phyloP scores from a whole-genome alignment of 169 alveolate species.

The Plasmodium billcollinsi region DNA sequence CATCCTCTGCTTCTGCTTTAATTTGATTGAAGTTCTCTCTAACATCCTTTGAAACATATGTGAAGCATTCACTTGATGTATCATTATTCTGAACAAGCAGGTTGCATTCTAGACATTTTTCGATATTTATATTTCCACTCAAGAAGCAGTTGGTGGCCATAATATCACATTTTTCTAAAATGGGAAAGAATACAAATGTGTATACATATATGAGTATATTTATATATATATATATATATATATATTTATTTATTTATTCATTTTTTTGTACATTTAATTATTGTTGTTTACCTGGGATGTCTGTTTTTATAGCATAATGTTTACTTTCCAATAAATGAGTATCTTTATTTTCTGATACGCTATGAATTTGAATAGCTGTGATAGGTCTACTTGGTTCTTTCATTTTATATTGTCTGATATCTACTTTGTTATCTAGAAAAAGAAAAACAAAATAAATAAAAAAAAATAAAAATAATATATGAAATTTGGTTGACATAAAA shows the following conservation, averaged over 20 bases:
- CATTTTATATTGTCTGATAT: slow-evolving; percentile 15
- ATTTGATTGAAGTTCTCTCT: neutral
- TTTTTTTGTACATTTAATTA: too few relatives aligned
- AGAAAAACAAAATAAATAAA: neutral
- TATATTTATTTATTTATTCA: too few relatives aligned
- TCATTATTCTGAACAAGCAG: slow-evolving; percentile 11
- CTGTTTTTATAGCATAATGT: slow-evolving; percentile 18
- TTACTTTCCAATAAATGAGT: slow-evolving; percentile 6
- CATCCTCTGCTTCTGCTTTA: slow-evolving; percentile 8
- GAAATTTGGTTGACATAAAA: too few relatives aligned
- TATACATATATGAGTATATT: too few relatives aligned
- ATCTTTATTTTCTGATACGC: neutral
- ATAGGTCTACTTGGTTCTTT: slow-evolving; percentile 27
- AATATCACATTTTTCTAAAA: slow-evolving; percentile 12
- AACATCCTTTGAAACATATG: slow-evolving; percentile 13
- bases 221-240: too few relatives aligned
- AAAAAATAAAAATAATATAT: too few relatives aligned
- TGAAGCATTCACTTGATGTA: slow-evolving; percentile 15
- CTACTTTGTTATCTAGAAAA: neutral
- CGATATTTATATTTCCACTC: slow-evolving; percentile 37
- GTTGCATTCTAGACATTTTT: slow-evolving; percentile 40
- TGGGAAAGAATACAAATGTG: neutral
- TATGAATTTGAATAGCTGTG: slow-evolving; percentile 44
- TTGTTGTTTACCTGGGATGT: slow-evolving; percentile 28
- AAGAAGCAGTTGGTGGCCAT: slow-evolving; percentile 36